Percentiles rank a stretch among this genome's conserved stretches.
phyloP scores from a whole-genome alignment of 78 protist species.

The Dictyostelium purpureum region DNA sequence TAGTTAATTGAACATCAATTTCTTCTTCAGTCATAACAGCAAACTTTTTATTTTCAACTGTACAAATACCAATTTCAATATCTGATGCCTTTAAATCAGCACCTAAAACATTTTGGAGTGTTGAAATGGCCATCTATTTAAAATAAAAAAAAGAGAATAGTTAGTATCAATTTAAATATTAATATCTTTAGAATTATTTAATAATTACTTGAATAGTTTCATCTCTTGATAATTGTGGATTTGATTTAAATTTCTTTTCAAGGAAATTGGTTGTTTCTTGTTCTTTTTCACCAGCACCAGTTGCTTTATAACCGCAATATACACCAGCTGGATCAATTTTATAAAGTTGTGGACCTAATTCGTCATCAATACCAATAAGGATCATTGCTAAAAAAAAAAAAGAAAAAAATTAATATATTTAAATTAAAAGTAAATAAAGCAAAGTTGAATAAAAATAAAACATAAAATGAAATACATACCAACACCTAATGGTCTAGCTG shows the following conservation, averaged over 20 bases:
- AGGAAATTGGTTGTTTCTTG: conserved; percentile 95
- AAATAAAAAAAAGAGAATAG: not conserved
- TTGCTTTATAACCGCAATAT: conserved; percentile 91
- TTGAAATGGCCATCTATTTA: conserved; percentile 90
- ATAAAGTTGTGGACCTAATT: conserved; percentile 95
- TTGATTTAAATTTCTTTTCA: conserved; percentile 96
- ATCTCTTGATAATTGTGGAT: conserved; percentile 80
- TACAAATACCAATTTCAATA: conserved; percentile 92
- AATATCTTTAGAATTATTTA: not conserved
- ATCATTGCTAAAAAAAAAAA: conserved; percentile 81
- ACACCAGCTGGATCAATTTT: conserved; percentile 97
- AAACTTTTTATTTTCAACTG: conserved; percentile 72
- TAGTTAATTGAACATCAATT: conserved; percentile 91
- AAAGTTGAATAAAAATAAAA: not conserved
- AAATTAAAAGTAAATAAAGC: not conserved
- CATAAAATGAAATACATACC: not conserved
- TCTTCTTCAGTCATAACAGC: conserved; percentile 75
- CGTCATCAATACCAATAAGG: conserved; percentile 94
- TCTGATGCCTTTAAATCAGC: conserved; percentile 94
- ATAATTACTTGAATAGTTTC: conserved; percentile 78
- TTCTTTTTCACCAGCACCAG: conserved; percentile 95
- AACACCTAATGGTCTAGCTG: conserved; percentile 94
- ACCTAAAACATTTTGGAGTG: conserved; percentile 90
- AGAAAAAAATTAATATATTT: not conserved
- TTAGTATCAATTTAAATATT: not conserved